Base-by-base conservation (phyloP, 2,329 filamentous ascomycete species). In the Penicillium sp. region DNA sequence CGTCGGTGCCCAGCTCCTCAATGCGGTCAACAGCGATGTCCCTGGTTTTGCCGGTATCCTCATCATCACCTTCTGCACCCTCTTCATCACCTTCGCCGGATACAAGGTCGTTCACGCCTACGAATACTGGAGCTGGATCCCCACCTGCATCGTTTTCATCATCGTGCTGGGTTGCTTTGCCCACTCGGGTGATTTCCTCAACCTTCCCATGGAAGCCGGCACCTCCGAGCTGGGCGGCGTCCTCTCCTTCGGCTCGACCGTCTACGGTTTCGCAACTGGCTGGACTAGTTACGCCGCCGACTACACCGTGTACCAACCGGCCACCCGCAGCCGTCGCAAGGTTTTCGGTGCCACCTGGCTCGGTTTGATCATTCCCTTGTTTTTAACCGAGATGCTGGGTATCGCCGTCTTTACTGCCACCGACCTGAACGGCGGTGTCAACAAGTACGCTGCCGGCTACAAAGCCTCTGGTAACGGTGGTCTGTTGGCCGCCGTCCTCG, bases 241-340 rank as follows among this genome's bases (percentile, higher is more conserved):
- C 36, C 76, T 94, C 41, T 85, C 83, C 50, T 88, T 88, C 63
- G 80, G 84, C 40, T 79, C 85, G 11, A 80, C 85, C 16, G 76
- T 91, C 30, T 86, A 83, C 68, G 82, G 86, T 35, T 86, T 88
- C 65, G 79, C 85, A 16, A 85, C 87, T 2, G 82, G 89, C 50
- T 94, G 89, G 88, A 84, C 86, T 1, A 81, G 81, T 6, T 88
- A 86, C 53, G 87, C 88, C 0, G 85, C 87, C 8, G 89, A 92
- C 65, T 92, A 91, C 69, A 90, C 87, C 20, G 87, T 90, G 45
- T 92, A 92, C 70, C 88, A 91, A 62, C 87, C 88, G 0, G 74
- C 78, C 2, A 77, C 72, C 22, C 83, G 83, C 36, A 80, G 81
- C 27, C 79, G 82, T 20, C 68, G 68, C 38, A 83, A 84, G 54